These are phyloP conservation scores for Ogataea zsoltii DNA, from an alignment of 805 yeast genomes.

Conservation along the genomic window DNA sequence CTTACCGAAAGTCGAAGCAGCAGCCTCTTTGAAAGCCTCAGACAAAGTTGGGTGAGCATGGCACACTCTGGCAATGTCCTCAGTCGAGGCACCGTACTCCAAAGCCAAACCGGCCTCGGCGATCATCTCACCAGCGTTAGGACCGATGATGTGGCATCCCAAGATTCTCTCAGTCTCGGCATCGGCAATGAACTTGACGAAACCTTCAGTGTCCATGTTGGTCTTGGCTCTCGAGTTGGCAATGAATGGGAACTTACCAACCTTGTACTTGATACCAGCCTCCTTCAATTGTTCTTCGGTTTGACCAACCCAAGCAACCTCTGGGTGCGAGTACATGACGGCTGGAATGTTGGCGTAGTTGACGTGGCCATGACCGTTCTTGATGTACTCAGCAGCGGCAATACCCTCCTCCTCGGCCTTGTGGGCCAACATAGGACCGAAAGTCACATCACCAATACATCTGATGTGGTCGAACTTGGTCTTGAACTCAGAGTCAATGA, in stretches of 20 bases:
- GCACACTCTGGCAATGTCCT: constrained; percentile 95
- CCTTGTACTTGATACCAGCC: constrained; percentile 86
- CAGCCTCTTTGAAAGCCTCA: constrained; percentile 98
- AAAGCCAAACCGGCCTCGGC: constrained; percentile 97
- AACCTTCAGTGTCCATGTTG: constrained; percentile 94
- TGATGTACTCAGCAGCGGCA: constrained; percentile 95
- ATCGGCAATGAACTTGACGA: constrained; percentile 93
- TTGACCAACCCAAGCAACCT: constrained; percentile 99
- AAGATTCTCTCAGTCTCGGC: constrained; percentile 95
- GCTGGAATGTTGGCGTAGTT: constrained; percentile 97
- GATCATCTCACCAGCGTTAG: constrained; percentile 99
- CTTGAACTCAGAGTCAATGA: constrained; percentile 90
- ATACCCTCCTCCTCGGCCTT: constrained; percentile 99
- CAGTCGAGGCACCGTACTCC: constrained; percentile 98
- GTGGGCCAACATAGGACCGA: constrained; percentile 99
- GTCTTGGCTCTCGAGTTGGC: constrained; percentile 99
- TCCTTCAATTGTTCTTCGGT: constrained; percentile 92
- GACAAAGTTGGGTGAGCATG: constrained; percentile 99
- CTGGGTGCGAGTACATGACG: constrained; percentile 99
- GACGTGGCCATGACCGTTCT: constrained; percentile 94
- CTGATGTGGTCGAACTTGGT: constrained; percentile 92
- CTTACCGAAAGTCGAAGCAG: constrained; percentile 86
- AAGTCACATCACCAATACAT: constrained; percentile 97
- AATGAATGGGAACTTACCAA: constrained; percentile 97
- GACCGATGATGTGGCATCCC: constrained; percentile 96